Evolutionary conservation across 78 protist genomes (phyloP).

Genomic region (Pigoraptor vietnamica): DNA sequence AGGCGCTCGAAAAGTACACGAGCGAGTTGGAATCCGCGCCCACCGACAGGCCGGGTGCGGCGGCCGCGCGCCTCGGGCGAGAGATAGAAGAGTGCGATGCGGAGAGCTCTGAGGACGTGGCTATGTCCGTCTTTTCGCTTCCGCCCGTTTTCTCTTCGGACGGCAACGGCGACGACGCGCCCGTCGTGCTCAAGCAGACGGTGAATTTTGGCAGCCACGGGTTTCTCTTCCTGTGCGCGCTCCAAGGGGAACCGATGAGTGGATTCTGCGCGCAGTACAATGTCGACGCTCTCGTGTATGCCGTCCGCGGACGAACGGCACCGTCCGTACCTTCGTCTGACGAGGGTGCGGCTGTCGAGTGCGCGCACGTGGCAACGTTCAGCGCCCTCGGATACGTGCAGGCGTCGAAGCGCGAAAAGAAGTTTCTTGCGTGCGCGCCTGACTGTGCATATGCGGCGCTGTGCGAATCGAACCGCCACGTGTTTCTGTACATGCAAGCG

Average conservation of each 20-base stretch:
- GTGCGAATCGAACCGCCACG: background rate
- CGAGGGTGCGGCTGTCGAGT: background rate
- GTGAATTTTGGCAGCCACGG: background rate
- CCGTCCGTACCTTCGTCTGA: background rate
- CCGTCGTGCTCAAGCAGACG: too few species aligned
- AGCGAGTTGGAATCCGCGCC: background rate
- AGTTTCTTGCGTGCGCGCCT: background rate
- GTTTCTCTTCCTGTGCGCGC: background rate
- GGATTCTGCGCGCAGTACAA: background rate
- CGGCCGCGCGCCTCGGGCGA: background rate
- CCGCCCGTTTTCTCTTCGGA: background rate
- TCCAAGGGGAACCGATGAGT: background rate
- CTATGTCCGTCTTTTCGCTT: background rate
- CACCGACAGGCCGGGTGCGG: background rate
- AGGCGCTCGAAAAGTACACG: background rate
- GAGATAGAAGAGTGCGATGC: background rate
- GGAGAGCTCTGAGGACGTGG: background rate
- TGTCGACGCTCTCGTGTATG: background rate
- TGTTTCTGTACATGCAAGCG: background rate
- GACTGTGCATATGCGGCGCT: background rate
- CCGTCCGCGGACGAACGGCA: too few species aligned
- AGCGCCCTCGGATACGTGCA: background rate
- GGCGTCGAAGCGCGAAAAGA: slow-evolving; percentile 2
- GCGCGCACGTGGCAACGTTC: background rate
- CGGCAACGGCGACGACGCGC: too few species aligned